Evolutionary conservation across 148 eudicot genomes (phyloP).

Genomic region (Persicaria tinctoria): DNA sequence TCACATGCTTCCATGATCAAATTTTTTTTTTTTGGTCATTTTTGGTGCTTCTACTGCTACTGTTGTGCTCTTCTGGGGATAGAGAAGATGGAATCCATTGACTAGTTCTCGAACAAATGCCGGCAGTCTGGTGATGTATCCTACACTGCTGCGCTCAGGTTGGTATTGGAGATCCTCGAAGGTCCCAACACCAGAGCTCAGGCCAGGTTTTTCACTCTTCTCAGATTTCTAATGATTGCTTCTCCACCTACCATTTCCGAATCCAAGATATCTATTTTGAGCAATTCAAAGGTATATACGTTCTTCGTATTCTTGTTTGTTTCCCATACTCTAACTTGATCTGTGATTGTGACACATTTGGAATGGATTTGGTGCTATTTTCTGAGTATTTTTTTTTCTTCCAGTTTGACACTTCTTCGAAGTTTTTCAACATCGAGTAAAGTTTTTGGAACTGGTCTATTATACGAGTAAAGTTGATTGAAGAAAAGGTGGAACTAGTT

Average conservation of each 20-base stretch:
- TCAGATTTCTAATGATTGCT: constrained; percentile 41
- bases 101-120: too few species aligned
- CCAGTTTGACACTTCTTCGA: neutral
- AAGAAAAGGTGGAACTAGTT: neutral
- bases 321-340: neutral
- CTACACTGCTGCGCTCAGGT: too few species aligned
- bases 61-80: too few species aligned
- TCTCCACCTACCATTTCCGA: constrained; percentile 69
- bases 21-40: too few species aligned
- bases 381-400: neutral
- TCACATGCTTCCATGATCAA: too few species aligned
- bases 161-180: too few species aligned
- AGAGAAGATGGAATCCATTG: too few species aligned
- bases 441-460: neutral
- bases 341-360: neutral
- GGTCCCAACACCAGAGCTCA: constrained; percentile 17
- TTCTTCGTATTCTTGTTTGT: neutral
- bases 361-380: neutral
- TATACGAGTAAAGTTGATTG: too few species aligned
- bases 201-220: constrained; percentile 54
- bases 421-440: neutral
- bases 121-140: too few species aligned
- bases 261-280: constrained; percentile 70
- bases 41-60: too few species aligned
- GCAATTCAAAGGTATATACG: constrained; percentile 49